Base-by-base conservation (phyloP, 2,329 filamentous ascomycete genomes). In the Escovopsis sp. region DNA sequence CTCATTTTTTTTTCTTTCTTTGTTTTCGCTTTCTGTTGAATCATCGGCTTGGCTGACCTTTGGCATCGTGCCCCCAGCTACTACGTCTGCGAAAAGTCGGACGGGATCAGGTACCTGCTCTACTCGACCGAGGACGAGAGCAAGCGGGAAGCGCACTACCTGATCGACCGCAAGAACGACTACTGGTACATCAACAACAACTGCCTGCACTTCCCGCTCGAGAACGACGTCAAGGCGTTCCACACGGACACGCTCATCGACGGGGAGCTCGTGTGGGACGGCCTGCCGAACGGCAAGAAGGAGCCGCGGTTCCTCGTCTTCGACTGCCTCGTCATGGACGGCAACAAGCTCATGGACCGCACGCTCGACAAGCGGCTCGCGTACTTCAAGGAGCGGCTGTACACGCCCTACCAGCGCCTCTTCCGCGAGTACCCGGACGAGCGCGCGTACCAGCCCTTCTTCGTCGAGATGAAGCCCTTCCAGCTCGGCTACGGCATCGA, bases 151-250 rank as follows among this genome's bases (percentile, higher is more conserved):
- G 73, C 80, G 23, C 84, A 91, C 57, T 95, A 94, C 66, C 72
- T 98, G 44, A 94, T 98, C 64, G 89, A 98, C 65, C 86, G 91
- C 57, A 94, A 88, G 65, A 96, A 98, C 65, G 87, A 96, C 60
- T 98, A 91, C 68, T 94, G 89, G 75, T 86, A 74, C 56, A 77
- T 96, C 47, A 73, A 75, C 28, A 70, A 73, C 47, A 67, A 67
- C 42, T 72, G 67, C 44, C 72, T 96, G 23, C 86, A 94, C 60
- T 88, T 96, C 52, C 91, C 91, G 0, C 67, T 82, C 19, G 75
- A 75, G 33, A 67, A 73, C 36, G 73, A 83, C 49, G 71, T 75
- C 10, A 63, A 69, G 36, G 70, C 68, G 12, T 95, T 85, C 59
- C 87, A 96, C 58, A 74, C 69, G 12, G 75, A 77, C 46, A 96